Base-by-base conservation (phyloP, 768 basidiomycete genomes). In the Gloeostereum incarnatum region DNA sequence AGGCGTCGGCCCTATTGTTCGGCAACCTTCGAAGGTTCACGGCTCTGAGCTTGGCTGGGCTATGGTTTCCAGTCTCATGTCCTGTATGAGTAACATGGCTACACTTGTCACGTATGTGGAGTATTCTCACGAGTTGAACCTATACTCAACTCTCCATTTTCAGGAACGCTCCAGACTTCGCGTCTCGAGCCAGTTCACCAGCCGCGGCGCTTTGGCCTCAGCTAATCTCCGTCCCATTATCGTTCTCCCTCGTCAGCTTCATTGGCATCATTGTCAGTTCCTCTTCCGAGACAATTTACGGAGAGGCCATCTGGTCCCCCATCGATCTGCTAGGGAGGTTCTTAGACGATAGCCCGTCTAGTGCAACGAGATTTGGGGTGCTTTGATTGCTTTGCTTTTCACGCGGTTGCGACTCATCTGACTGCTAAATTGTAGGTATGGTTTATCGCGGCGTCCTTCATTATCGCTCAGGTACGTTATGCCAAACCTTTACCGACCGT, bases 261-360 rank as follows among this genome's bases (percentile, higher is more conserved):
- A 63, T 90, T 43, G 84, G 85, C 1, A 84, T 91, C 54, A 75
- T 87, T 36, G 85, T 91, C 45, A 78, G 78, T 40, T 87, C 85
- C 1, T 81, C 82, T 14, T 81, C 81, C 14, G 66, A 77, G 45
- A 69, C 76, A 10, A 80, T 89, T 46, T 89, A 81, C 48, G 83
- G 81, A 17, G 76, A 79, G 45, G 73, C 78, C 10, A 72, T 90
- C 38, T 89, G 85, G 87, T 77, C 76, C 2, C 83, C 84, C 2
- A 70, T 90, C 49, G 78, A 82, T 48, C 62, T 87, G 32, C 62
- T 87, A 36, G 71, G 67, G 36, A 72, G 60, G 49, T 85, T 86
- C 58, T 62, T 88, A 43, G 79, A 86, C 45, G 69, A 71, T 42
- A 55, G 55, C 35, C 81, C 77, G 6, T 77, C 74, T 11, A 54